These are phyloP conservation scores for Phyllosticta ampelicida DNA, from an alignment of 2,329 filamentous ascomycete species.

Conservation along the genomic window DNA sequence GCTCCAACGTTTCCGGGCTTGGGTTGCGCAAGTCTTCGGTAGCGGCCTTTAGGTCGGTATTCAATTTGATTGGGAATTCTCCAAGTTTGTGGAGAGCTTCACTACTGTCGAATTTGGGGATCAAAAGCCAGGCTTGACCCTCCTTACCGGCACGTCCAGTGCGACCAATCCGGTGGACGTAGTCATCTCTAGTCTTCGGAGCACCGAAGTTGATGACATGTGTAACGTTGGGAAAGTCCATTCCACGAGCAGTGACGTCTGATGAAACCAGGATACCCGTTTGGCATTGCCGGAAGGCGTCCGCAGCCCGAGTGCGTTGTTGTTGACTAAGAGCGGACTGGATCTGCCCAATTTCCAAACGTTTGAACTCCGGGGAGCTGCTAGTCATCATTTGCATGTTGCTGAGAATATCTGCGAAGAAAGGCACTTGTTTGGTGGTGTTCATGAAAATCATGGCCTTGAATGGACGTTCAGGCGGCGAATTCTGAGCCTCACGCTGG, in stretches of 20 bases:
- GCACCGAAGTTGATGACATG: conserved; percentile 43
- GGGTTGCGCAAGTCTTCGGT: conserved; percentile 23
- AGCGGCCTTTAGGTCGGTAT: conserved; percentile 42
- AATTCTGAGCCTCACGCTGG: conserved; percentile 45
- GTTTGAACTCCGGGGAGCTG: background rate
- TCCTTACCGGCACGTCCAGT: conserved; percentile 57
- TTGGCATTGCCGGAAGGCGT: conserved; percentile 55
- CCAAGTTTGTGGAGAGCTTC: conserved; percentile 42
- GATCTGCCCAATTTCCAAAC: conserved; percentile 36
- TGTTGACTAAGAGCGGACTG: conserved; percentile 68
- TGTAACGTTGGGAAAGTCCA: conserved; percentile 44
- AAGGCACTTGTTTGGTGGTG: conserved; percentile 60
- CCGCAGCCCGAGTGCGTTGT: conserved; percentile 57
- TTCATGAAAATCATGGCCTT: conserved; percentile 95
- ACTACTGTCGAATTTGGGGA: conserved; percentile 44
- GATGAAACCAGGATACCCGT: conserved; percentile 45
- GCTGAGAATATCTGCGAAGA: conserved; percentile 43
- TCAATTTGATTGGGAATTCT: conserved; percentile 46
- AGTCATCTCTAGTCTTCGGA: conserved; percentile 35
- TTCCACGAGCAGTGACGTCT: conserved; percentile 42
- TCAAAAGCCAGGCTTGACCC: conserved; percentile 59
- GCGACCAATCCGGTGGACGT: conserved; percentile 42
- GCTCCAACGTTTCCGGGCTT: conserved; percentile 15
- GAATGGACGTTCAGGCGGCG: conserved; percentile 50
- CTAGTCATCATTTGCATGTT: background rate